Conservation (phyloP, 805 yeast species). For the Hanseniaspora clermontiae region DNA sequence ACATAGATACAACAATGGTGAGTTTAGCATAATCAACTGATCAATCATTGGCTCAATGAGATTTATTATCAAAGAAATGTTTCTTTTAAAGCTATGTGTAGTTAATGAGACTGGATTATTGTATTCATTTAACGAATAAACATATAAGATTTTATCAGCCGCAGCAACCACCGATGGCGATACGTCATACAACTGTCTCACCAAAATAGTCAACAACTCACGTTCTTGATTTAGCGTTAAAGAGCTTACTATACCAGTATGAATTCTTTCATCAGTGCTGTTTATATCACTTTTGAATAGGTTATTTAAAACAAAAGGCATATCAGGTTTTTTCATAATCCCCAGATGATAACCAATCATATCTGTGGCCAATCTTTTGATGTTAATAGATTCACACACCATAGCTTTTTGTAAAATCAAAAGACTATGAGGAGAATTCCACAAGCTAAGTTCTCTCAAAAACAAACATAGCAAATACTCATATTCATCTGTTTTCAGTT, state of each 20-base stretch:
- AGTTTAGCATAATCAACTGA: conserved; percentile 40
- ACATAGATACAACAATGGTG: conserved; percentile 49
- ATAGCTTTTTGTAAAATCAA: conserved; percentile 54
- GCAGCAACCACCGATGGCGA: conserved; percentile 41
- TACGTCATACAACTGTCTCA: conserved; percentile 59
- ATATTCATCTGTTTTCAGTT: conserved; percentile 37
- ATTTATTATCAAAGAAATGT: background rate
- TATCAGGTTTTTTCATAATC: background rate
- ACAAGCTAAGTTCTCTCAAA: conserved; percentile 50
- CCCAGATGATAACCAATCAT: conserved; percentile 29
- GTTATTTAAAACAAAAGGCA: background rate
- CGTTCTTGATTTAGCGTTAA: conserved; percentile 21
- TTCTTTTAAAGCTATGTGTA: conserved; percentile 19
- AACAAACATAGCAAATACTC: conserved; percentile 44
- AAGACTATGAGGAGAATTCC: conserved; percentile 51
- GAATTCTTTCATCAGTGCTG: background rate
- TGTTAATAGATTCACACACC: conserved; percentile 37
- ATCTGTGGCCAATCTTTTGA: conserved; percentile 48
- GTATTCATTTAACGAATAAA: conserved; percentile 21
- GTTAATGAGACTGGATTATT: conserved; percentile 29
- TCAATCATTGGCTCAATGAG: conserved; percentile 18
- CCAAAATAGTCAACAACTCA: conserved; percentile 31
- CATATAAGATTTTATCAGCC: conserved; percentile 45
- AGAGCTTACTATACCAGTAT: background rate
- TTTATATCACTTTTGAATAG: background rate